Evolutionary conservation across 1,139 yeast species (phyloP).

Genomic region (Lodderomyces orthopsilosis): DNA sequence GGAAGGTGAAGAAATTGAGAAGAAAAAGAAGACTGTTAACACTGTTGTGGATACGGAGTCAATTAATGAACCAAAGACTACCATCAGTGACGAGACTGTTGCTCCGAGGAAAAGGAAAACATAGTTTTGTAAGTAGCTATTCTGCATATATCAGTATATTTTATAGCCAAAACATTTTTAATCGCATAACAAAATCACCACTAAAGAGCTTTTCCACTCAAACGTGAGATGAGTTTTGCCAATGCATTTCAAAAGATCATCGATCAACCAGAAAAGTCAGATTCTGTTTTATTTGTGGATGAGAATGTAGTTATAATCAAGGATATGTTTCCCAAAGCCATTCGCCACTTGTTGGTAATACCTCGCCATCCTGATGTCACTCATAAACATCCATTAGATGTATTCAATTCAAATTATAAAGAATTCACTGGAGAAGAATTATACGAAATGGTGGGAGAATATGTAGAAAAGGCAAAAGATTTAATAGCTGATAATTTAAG

Average conservation of each 20-base stretch:
- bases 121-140: not conserved
- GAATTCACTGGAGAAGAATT: slow-evolving; percentile 19
- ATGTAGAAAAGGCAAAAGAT: slow-evolving; percentile 43
- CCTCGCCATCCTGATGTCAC: slow-evolving; percentile 49
- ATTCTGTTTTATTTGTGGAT: slow-evolving; percentile 41
- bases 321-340: slow-evolving; percentile 66
- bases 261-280: slow-evolving; percentile 24
- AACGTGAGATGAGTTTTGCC: slow-evolving; percentile 35
- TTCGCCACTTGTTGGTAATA: slow-evolving; percentile 57
- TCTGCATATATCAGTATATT: not conserved
- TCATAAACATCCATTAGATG: slow-evolving; percentile 51
- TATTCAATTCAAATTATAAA: slow-evolving; percentile 32
- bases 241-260: slow-evolving; percentile 35
- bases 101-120: slow-evolving; percentile 12
- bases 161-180: not conserved
- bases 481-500: slow-evolving; percentile 37
- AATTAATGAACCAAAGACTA: not conserved
- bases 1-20: slow-evolving; percentile 6
- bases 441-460: slow-evolving; percentile 29
- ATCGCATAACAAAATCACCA: not conserved
- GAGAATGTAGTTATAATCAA: slow-evolving; percentile 53
- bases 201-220: no score
- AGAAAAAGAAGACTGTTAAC: not conserved
- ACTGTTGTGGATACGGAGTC: not conserved
- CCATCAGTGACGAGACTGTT: not conserved